Evolutionary conservation across 2,329 filamentous ascomycete species (phyloP).

Genomic region (Nigrospora osmanthi): DNA sequence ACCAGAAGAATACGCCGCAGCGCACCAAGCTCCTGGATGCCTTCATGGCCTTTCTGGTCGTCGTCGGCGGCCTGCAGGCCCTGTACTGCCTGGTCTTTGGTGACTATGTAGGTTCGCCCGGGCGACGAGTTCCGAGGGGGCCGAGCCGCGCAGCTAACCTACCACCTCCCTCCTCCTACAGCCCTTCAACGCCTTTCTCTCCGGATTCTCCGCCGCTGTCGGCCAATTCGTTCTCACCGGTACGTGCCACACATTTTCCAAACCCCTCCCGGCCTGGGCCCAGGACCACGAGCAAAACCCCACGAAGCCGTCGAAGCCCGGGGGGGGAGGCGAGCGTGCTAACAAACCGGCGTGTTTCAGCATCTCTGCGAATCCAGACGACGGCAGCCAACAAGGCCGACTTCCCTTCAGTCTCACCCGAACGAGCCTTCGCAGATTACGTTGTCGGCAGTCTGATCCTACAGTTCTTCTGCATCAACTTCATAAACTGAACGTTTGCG

Average conservation of each 20-base stretch:
- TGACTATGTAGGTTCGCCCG: conserved; percentile 71
- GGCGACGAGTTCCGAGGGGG: too few relatives aligned
- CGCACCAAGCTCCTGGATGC: conserved; percentile 85
- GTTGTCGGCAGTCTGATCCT: conserved; percentile 90
- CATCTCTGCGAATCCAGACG: conserved; percentile 83
- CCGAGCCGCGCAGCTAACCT: neutral
- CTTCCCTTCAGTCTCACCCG: conserved; percentile 69
- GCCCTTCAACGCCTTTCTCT: conserved; percentile 98
- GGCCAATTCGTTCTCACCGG: conserved; percentile 96
- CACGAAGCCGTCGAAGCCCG: neutral
- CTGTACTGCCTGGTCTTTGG: conserved; percentile 84
- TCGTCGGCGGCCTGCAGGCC: conserved; percentile 86
- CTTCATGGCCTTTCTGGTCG: conserved; percentile 82
- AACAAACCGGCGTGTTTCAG: conserved; percentile 24
- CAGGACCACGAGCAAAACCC: too few relatives aligned
- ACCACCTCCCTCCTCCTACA: conserved; percentile 26
- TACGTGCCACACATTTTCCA: conserved; percentile 31
- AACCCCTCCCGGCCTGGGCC: too few relatives aligned
- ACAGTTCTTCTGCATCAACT: conserved; percentile 99
- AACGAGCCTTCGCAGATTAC: conserved; percentile 93
- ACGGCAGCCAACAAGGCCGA: conserved; percentile 73
- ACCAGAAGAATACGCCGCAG: conserved; percentile 75
- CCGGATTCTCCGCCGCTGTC: conserved; percentile 88
- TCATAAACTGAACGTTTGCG: conserved; percentile 71
- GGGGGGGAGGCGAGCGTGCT: conserved; percentile 1